Evolutionary conservation across 2,329 filamentous ascomycete genomes (phyloP).

Genomic region (Cladosporium sp.): DNA sequence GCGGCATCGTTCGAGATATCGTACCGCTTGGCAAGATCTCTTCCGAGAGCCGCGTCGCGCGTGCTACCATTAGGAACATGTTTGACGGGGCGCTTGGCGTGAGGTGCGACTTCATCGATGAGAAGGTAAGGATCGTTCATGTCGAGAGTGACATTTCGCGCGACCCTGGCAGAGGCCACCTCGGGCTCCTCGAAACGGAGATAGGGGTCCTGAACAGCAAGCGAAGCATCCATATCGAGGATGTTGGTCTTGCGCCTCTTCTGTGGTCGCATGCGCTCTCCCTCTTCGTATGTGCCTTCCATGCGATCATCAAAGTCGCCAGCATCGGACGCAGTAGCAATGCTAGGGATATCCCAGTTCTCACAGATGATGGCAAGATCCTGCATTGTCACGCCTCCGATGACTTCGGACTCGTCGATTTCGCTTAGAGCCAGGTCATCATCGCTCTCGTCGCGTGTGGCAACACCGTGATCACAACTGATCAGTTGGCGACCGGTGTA

Average conservation of each 20-base stretch:
- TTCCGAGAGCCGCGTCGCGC: constrained; percentile 68
- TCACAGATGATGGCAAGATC: constrained; percentile 84
- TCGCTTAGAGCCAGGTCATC: constrained; percentile 53
- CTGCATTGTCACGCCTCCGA: constrained; percentile 73
- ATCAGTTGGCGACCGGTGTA: constrained; percentile 43
- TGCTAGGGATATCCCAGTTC: constrained; percentile 73
- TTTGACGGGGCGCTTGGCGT: constrained; percentile 57
- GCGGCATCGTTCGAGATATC: constrained; percentile 96
- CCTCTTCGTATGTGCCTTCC: constrained; percentile 39
- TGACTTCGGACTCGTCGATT: constrained; percentile 60
- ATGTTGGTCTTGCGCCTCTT: constrained; percentile 65
- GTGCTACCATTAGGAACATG: constrained; percentile 56
- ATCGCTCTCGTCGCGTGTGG: constrained; percentile 51
- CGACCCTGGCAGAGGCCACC: constrained; percentile 67
- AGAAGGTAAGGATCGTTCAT: constrained; percentile 86
- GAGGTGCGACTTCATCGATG: constrained; percentile 71
- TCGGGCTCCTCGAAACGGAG: constrained; percentile 77
- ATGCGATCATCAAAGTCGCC: constrained; percentile 32
- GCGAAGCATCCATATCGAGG: constrained; percentile 23
- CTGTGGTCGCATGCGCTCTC: constrained; percentile 43
- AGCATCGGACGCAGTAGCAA: constrained; percentile 43
- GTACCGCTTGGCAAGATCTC: constrained; percentile 77
- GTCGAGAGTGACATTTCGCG: constrained; percentile 79
- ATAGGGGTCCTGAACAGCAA: constrained; percentile 25
- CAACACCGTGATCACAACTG: constrained; percentile 55